Conservation (phyloP, 345 rosid genomes). For the Barbarea vulgaris region DNA sequence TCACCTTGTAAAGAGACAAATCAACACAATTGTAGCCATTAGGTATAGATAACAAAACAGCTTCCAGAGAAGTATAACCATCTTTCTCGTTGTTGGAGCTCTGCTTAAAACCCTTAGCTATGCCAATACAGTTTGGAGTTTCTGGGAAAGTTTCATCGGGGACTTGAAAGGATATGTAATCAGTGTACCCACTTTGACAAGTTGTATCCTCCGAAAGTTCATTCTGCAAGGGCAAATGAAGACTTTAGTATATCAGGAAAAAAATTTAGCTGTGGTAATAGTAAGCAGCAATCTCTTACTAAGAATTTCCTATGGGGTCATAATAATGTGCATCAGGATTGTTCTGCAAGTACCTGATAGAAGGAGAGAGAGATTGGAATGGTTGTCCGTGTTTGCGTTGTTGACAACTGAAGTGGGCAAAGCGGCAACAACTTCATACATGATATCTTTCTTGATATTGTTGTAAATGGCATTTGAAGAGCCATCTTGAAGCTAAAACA, state of each 20-base stretch:
- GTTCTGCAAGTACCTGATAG: slow-evolving; percentile 56
- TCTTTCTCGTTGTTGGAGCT: slow-evolving; percentile 39
- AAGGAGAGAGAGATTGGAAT: slow-evolving; percentile 78
- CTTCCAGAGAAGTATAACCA: slow-evolving; percentile 60
- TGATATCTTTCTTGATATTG: slow-evolving; percentile 70
- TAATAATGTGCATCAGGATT: slow-evolving; percentile 5
- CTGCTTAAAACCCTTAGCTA: slow-evolving; percentile 58
- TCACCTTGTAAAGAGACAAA: slow-evolving; percentile 85
- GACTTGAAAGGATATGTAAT: slow-evolving; percentile 69
- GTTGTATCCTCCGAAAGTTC: slow-evolving; percentile 40
- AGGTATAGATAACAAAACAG: slow-evolving; percentile 63
- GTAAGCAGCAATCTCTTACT: slow-evolving; percentile 22
- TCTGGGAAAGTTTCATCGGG: slow-evolving; percentile 54
- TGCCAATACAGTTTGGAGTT: slow-evolving; percentile 59
- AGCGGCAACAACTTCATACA: slow-evolving; percentile 63
- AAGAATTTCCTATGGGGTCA: not conserved
- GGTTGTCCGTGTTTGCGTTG: slow-evolving; percentile 41
- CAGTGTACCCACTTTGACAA: slow-evolving; percentile 51
- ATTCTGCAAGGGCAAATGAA: slow-evolving; percentile 44
- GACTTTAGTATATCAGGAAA: slow-evolving; percentile 1
- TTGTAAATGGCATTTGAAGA: slow-evolving; percentile 75
- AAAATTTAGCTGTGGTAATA: slow-evolving; percentile 24
- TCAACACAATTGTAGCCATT: slow-evolving; percentile 69
- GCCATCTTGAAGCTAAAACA: slow-evolving; percentile 76
- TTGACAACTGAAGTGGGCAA: slow-evolving; percentile 59